These are phyloP conservation scores for Globisporangium iwayamae DNA, from an alignment of 352 stramenopile species.

Conservation along the genomic window DNA sequence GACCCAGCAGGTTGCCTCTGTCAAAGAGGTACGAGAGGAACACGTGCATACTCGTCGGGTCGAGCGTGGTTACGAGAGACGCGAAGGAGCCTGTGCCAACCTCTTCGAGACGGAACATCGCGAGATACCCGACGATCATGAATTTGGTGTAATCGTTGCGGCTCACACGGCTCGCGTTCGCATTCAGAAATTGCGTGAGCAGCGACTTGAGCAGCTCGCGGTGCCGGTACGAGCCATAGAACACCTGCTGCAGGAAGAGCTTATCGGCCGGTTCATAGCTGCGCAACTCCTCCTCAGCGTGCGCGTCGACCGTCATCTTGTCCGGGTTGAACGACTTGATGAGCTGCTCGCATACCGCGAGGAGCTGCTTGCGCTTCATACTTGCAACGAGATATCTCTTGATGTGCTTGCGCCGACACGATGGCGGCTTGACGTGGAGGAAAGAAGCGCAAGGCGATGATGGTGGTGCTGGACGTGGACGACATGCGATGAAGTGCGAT, in stretches of 20 bases:
- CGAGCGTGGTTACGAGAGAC: slow-evolving; percentile 50
- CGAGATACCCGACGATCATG: slow-evolving; percentile 87
- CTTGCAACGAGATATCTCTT: background rate
- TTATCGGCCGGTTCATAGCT: slow-evolving; percentile 38
- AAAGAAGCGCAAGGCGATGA: background rate
- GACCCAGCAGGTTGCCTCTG: slow-evolving; percentile 48
- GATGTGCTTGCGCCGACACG: background rate
- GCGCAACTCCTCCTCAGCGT: slow-evolving; percentile 62
- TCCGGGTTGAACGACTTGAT: slow-evolving; percentile 78
- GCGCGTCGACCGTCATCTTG: slow-evolving; percentile 70
- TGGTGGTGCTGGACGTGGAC: background rate
- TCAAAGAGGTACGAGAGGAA: slow-evolving; percentile 88
- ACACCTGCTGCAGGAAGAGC: slow-evolving; percentile 82
- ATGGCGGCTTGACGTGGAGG: background rate
- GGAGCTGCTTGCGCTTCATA: slow-evolving; percentile 81
- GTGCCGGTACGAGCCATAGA: slow-evolving; percentile 90
- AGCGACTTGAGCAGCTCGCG: slow-evolving; percentile 77
- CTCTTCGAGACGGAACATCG: slow-evolving; percentile 88
- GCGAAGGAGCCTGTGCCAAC: slow-evolving; percentile 68
- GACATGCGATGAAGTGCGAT: background rate
- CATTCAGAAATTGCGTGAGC: slow-evolving; percentile 80
- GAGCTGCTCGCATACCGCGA: slow-evolving; percentile 60
- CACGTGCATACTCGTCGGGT: slow-evolving; percentile 84
- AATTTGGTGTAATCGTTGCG: slow-evolving; percentile 90
- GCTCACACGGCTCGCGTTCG: slow-evolving; percentile 70